Evolutionary conservation across 2,329 filamentous ascomycete genomes (phyloP).

Genomic region (Paecilomyces niveus): DNA sequence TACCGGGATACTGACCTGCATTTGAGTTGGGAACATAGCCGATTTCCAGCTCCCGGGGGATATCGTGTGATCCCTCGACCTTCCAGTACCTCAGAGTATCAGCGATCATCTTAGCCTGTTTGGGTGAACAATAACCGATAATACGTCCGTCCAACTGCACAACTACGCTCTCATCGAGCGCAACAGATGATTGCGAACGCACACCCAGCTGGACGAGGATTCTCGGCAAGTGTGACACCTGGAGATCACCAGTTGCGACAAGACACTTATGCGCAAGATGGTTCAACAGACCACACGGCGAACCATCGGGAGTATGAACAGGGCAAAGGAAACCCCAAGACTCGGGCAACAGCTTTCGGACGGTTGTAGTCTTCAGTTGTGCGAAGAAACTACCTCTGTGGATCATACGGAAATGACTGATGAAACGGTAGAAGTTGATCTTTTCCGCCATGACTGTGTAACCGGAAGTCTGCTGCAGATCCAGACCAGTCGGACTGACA

Average conservation of each 20-base stretch:
- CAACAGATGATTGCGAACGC: conserved; percentile 66
- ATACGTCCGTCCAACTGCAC: conserved; percentile 88
- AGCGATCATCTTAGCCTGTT: conserved; percentile 71
- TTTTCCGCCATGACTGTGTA: conserved; percentile 97
- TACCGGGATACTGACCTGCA: conserved; percentile 89
- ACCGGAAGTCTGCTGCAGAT: conserved; percentile 88
- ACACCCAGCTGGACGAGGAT: conserved; percentile 75
- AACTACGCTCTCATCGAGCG: conserved; percentile 74
- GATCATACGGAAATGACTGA: conserved; percentile 98
- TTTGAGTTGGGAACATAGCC: conserved; percentile 82
- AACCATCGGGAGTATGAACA: conserved; percentile 93
- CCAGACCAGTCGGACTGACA: conserved; percentile 81
- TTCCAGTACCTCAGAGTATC: conserved; percentile 94
- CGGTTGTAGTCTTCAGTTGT: conserved; percentile 92
- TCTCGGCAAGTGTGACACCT: conserved; percentile 67
- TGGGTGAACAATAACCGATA: conserved; percentile 81
- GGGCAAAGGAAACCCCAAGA: conserved; percentile 98
- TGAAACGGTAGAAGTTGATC: conserved; percentile 97
- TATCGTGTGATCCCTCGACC: conserved; percentile 72
- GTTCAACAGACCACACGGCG: conserved; percentile 88
- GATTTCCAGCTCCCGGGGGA: conserved; percentile 81
- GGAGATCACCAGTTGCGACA: conserved; percentile 68
- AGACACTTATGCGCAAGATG: conserved; percentile 93
- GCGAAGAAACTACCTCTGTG: conserved; percentile 99
- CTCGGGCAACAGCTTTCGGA: conserved; percentile 89